Evolutionary conservation across 2,329 filamentous ascomycete genomes (phyloP), one percentile per base, ranked within the genome.

Genomic region (Hymenotorrendiella dingleyae): DNA sequence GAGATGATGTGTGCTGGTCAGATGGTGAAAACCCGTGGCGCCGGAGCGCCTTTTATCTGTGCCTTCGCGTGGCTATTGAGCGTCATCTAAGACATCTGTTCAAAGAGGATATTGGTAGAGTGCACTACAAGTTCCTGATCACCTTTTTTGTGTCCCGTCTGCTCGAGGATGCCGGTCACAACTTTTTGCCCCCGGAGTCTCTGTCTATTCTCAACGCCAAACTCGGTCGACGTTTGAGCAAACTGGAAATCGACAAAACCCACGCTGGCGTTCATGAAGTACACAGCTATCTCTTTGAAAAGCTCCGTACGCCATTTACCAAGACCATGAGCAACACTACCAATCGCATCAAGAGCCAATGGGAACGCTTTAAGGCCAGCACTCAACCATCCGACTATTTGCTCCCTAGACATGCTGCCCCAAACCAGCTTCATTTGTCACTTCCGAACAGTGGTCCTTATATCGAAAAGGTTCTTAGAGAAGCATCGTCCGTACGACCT

Each of bases 1-100:
- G 75, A 0, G 82, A 86, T 36, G 78, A 83, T 10, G 71, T 82
- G n/a, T 40, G 30, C 0, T 69, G 67, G n/a, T 70, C 74, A 54
- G 55, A 62, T 1, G 55, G 68, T 0, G 59, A 68, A 0, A 57
- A 65, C 0, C 80, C 80, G 0, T 86, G 82, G 81, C 67, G 82
- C 10, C 64, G 83, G 23, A 72, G 69, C 1, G 70, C 82, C 0
- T 69, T 74, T 32, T 86, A 79, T 71, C 69, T 86, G 0, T 63
- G 78, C 0, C 55, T 84, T 2, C 73, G 80, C 1, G 78, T 86
- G 1, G 66, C 68, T 0, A 50, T 77, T 2, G 70, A 78, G 35
- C 68, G 80, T 0, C 65, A 71, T 6, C 63, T 84, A 0, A 66
- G 60, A 17, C 46, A 62, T 0, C 14, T 56, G 0, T 48, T 72